These are phyloP conservation scores for Penstemon davidsonii DNA, from an alignment of 257 asterid genomes.

Conservation along the genomic window DNA sequence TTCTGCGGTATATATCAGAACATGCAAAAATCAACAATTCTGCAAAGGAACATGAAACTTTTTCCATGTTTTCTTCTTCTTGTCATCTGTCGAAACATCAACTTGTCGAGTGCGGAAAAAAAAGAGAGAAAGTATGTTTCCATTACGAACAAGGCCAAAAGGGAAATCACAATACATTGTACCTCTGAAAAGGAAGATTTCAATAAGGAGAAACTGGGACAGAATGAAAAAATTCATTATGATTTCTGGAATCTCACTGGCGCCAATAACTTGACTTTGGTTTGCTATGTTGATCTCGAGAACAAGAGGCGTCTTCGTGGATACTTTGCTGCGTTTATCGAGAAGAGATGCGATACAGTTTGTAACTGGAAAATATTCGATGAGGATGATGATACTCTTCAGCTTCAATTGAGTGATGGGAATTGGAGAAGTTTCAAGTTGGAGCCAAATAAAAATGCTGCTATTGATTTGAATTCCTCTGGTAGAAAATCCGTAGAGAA, in stretches of 20 bases:
- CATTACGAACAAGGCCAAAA: slow-evolving; percentile 25
- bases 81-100: not conserved
- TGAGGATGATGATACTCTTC: slow-evolving; percentile 10
- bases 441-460: not conserved
- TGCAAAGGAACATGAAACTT: slow-evolving; percentile 19
- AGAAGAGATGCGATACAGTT: slow-evolving; percentile 9
- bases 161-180: slow-evolving; percentile 13
- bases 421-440: slow-evolving; percentile 12
- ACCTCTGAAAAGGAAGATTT: not conserved
- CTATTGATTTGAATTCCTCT: not conserved
- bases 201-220: not conserved
- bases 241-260: not conserved
- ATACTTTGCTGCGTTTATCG: slow-evolving; percentile 12
- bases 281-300: slow-evolving; percentile 15
- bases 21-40: not conserved
- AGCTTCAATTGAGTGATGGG: slow-evolving; percentile 12
- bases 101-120: slow-evolving; percentile 8
- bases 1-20: not conserved
- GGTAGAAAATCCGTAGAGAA: not conserved
- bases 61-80: slow-evolving; percentile 17
- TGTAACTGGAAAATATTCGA: slow-evolving; percentile 31
- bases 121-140: slow-evolving; percentile 18
- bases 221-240: slow-evolving; percentile 20
- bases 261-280: not conserved
- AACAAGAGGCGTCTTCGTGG: not conserved